Evolutionary conservation across 306 rosid genomes (phyloP).

Genomic region (Styphnolobium japonicum): DNA sequence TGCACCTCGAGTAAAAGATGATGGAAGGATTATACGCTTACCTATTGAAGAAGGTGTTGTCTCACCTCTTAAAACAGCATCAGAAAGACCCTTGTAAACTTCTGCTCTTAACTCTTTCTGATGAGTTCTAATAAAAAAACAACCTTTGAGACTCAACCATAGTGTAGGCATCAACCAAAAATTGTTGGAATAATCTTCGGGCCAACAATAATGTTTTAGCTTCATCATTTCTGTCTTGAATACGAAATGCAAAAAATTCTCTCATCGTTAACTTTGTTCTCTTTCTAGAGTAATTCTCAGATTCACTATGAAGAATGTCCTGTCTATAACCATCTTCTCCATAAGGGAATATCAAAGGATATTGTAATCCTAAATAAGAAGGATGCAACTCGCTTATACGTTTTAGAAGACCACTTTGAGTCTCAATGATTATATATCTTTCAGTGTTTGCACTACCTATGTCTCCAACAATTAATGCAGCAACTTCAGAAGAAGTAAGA

Average conservation of each 20-base stretch:
- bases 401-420: neutral
- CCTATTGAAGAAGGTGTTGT: neutral
- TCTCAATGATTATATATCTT: neutral
- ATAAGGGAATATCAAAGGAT: neutral
- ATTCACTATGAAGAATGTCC: neutral
- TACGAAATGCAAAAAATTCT: neutral
- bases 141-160: no score
- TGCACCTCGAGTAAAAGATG: neutral
- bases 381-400: neutral
- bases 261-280: neutral
- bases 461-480: no score
- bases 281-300: no score
- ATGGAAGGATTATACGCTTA: neutral
- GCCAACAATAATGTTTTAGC: accelerated
- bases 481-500: no score
- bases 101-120: no score
- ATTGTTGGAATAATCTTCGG: neutral
- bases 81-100: no score
- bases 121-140: no score
- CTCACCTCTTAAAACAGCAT: neutral
- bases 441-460: neutral
- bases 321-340: neutral
- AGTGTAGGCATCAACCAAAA: no score
- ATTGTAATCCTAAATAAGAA: neutral
- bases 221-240: no score